These are phyloP conservation scores for Styphnolobium japonicum DNA, from an alignment of 306 rosid species.

Conservation along the genomic window DNA sequence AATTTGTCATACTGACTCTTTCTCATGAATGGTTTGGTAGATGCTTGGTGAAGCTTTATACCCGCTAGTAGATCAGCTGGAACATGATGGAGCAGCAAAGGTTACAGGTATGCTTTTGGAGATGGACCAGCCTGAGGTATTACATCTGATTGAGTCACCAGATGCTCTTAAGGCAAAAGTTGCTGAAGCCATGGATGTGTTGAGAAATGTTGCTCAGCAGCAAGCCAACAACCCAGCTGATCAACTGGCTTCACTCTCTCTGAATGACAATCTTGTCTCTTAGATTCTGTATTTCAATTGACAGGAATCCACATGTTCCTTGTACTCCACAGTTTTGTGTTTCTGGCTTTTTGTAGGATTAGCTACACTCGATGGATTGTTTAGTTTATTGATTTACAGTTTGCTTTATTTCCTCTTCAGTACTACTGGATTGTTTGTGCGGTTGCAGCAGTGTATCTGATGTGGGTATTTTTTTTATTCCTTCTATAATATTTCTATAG, in stretches of 20 bases:
- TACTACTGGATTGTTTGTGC: background rate
- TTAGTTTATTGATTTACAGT: background rate
- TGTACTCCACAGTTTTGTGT: background rate
- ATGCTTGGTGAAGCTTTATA: constrained; percentile 58
- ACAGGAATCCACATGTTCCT: background rate
- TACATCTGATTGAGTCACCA: constrained; percentile 57
- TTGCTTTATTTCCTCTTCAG: background rate
- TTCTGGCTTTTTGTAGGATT: constrained; percentile 2
- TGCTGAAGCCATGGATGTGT: constrained; percentile 48
- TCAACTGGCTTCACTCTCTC: constrained; percentile 43
- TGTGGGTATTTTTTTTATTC: background rate
- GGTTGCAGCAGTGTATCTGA: background rate
- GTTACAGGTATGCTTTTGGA: constrained; percentile 68
- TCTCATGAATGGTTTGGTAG: constrained; percentile 26
- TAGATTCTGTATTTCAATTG: background rate
- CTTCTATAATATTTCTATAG: background rate
- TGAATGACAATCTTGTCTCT: constrained; percentile 38
- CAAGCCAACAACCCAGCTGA: constrained; percentile 35
- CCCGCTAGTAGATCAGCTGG: constrained; percentile 55
- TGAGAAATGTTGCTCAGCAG: constrained; percentile 45
- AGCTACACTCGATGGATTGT: background rate
- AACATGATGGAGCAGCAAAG: constrained; percentile 47
- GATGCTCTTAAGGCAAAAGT: constrained; percentile 52
- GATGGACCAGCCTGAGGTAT: constrained; percentile 67
- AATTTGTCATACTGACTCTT: background rate